phyloP scores from a whole-genome alignment of 768 basidiomycete species.

The Amyloporia xantha region DNA sequence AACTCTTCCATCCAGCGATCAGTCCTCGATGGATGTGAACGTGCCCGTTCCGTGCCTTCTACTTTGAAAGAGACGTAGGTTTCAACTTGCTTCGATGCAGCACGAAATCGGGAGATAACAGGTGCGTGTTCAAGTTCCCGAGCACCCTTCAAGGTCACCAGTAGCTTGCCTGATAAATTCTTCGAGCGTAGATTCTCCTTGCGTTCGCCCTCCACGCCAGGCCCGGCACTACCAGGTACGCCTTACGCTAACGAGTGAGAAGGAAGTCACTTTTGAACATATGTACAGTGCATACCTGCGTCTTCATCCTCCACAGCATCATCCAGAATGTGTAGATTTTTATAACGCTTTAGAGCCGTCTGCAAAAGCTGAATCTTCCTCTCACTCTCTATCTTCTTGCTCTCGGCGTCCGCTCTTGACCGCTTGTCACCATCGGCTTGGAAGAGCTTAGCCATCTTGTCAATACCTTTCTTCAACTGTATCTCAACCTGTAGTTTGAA shows the following conservation, averaged over 20 bases:
- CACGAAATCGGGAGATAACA: constrained; percentile 56
- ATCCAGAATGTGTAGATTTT: constrained; percentile 90
- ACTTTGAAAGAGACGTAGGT: constrained; percentile 93
- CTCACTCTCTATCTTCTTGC: constrained; percentile 91
- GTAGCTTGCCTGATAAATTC: constrained; percentile 87
- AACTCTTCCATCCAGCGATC: constrained; percentile 99
- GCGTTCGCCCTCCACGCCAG: constrained; percentile 72
- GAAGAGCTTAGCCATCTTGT: constrained; percentile 98
- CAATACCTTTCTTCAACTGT: constrained; percentile 97
- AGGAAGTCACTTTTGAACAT: neutral
- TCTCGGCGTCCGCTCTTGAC: constrained; percentile 86
- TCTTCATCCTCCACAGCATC: constrained; percentile 85
- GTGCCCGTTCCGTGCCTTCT: constrained; percentile 89
- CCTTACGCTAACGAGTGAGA: constrained; percentile 3
- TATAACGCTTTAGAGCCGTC: constrained; percentile 90
- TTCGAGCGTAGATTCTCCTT: constrained; percentile 93
- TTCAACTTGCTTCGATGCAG: constrained; percentile 78
- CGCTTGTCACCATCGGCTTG: constrained; percentile 97
- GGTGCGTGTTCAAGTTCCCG: constrained; percentile 95
- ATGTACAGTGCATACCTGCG: constrained; percentile 35
- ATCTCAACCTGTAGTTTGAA: constrained; percentile 98
- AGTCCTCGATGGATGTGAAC: constrained; percentile 87
- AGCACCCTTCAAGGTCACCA: constrained; percentile 82
- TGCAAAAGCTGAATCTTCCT: constrained; percentile 93
- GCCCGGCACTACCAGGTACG: constrained; percentile 31